Percentiles rank a stretch among this genome's conserved stretches.
phyloP scores from a whole-genome alignment of 2,329 filamentous ascomycete genomes.

The Purpureocillium takamizusanense region DNA sequence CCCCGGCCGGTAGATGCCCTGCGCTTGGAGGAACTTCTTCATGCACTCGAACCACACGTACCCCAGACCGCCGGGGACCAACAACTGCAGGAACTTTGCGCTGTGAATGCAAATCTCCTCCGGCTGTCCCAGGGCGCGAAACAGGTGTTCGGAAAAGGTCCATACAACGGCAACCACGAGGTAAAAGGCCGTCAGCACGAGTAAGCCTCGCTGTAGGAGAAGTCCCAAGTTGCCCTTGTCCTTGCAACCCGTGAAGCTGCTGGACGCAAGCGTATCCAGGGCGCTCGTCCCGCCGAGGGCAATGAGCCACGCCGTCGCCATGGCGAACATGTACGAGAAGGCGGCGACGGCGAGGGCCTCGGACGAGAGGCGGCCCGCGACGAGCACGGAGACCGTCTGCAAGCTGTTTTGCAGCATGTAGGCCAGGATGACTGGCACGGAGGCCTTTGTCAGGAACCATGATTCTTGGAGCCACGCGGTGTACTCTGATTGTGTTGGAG shows the following conservation, averaged over 20 bases:
- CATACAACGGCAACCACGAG: constrained; percentile 64
- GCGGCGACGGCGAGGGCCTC: constrained; percentile 74
- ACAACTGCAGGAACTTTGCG: constrained; percentile 55
- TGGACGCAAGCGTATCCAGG: constrained; percentile 75
- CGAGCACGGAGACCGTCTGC: constrained; percentile 72
- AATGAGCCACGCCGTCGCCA: constrained; percentile 81
- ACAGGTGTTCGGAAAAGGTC: constrained; percentile 66
- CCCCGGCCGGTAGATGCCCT: constrained; percentile 76
- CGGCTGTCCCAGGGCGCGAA: constrained; percentile 67
- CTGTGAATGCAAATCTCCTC: constrained; percentile 61
- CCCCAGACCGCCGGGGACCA: constrained; percentile 74
- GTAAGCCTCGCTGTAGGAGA: constrained; percentile 65
- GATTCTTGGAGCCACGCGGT: constrained; percentile 15
- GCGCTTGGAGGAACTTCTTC: constrained; percentile 83
- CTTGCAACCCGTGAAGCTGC: constrained; percentile 70
- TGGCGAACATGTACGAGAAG: constrained; percentile 90
- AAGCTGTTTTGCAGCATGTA: constrained; percentile 81
- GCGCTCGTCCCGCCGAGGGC: constrained; percentile 79
- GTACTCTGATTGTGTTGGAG: neutral
- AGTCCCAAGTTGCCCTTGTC: constrained; percentile 73
- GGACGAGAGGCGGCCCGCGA: constrained; percentile 71
- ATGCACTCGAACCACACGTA: constrained; percentile 83
- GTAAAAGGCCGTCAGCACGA: constrained; percentile 67
- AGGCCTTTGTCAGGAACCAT: constrained; percentile 45
- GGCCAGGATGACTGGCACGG: constrained; percentile 71